Evolutionary conservation across 169 alveolate genomes (phyloP), one percentile per base, ranked within the genome.

Genomic region (Eimeria necatrix): DNA sequence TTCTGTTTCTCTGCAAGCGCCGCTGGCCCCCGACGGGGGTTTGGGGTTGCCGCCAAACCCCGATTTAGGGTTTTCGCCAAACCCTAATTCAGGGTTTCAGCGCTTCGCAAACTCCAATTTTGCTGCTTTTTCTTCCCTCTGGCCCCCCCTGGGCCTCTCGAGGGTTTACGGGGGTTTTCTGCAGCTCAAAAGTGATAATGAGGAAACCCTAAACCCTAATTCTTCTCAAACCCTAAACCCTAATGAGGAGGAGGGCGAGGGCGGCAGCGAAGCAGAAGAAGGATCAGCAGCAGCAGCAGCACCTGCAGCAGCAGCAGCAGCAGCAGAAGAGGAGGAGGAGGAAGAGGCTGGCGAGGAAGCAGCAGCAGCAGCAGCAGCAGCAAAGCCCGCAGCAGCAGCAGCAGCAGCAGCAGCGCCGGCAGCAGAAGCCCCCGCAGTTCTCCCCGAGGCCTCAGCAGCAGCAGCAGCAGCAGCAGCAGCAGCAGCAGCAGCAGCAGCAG

Each of bases 381-480:
- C 2, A 5, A 26, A 24, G 4, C 48, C 78, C 5, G 56, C 85
- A 10, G 3, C 85, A 8, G 41, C 85, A 74, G 59, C 32, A 3
- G 78, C 18, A 68, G 78, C 26, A n/a, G 78, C 78, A 68, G 12
- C 81, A 71, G 51, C 81, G 41, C 53, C 53, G 6, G 81, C 49
- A 24, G 53, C 81, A 4, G 81, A 9, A 71, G n/a, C n/a, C n/a
- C n/a, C n/a, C n/a, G n/a, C n/a, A n/a, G n/a, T n/a, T n/a, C n/a
- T n/a, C n/a, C n/a, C n/a, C n/a, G 81, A 32, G 16, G 51, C 81
- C 48, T 9, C 81, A 4, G 81, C 14, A 71, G 87, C 16, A 0
- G 87, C 14, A 46, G 87, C 87, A 49, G 10, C 51, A 76, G 41
- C 87, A 46, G 46, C 48, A 71, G 81, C 81, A 71, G 53, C 83